phyloP scores from a whole-genome alignment of 1,284 basidiomycete genomes.

The Volvariella volvacea region DNA sequence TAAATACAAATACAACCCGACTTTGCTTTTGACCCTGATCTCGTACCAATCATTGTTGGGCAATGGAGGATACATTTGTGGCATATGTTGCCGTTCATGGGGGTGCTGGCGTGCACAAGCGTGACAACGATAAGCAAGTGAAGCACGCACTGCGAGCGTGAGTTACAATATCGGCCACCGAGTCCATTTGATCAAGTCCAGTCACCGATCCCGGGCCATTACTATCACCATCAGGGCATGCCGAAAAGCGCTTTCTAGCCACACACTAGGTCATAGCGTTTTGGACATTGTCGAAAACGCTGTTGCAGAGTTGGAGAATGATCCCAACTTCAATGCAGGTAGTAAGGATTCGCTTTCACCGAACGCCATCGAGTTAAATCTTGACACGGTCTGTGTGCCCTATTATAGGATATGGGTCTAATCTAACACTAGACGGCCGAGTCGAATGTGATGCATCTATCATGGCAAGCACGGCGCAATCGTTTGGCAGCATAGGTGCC shows the following conservation, averaged over 20 bases:
- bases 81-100: slow-evolving; percentile 54
- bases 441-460: slow-evolving; percentile 77
- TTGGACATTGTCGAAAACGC: slow-evolving; percentile 43
- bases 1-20: slow-evolving; percentile 1
- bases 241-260: slow-evolving; percentile 21
- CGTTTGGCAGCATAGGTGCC: slow-evolving; percentile 68
- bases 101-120: slow-evolving; percentile 56
- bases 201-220: too few relatives aligned
- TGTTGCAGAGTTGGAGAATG: slow-evolving; percentile 54
- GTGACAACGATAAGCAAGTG: slow-evolving; percentile 35
- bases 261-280: slow-evolving; percentile 13
- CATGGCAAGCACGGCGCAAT: slow-evolving; percentile 45
- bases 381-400: neutral
- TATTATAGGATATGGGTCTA: slow-evolving; percentile 66
- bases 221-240: slow-evolving; percentile 35
- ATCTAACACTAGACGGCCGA: slow-evolving; percentile 57
- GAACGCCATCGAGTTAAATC: neutral
- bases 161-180: slow-evolving; percentile 12
- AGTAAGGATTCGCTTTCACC: slow-evolving; percentile 5
- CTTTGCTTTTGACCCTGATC: too few relatives aligned
- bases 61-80: too few relatives aligned
- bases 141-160: slow-evolving; percentile 50
- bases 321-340: slow-evolving; percentile 63
- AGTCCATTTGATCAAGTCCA: neutral
- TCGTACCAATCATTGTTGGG: slow-evolving; percentile 2